These are phyloP conservation scores for Fusarium sp. DNA, from an alignment of 2,329 filamentous ascomycete species.

Conservation along the genomic window DNA sequence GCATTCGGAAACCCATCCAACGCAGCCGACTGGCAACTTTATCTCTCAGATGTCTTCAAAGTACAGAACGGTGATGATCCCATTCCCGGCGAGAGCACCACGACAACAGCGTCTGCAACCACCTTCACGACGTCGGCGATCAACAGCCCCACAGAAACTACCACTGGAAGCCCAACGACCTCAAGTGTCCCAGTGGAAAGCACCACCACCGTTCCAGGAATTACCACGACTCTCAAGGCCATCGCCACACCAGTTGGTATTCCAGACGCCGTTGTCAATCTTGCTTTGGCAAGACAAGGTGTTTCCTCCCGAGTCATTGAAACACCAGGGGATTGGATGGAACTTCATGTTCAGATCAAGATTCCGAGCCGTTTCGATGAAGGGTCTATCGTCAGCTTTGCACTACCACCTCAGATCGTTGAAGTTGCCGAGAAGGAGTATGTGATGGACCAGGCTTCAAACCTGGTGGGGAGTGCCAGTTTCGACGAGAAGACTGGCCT, in stretches of 20 bases:
- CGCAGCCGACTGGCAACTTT: neutral
- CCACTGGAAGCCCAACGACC: neutral
- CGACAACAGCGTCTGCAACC: neutral
- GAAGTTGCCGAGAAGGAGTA: constrained; percentile 18
- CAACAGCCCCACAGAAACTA: neutral
- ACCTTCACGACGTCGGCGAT: neutral
- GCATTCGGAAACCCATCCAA: neutral
- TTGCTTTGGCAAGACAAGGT: neutral
- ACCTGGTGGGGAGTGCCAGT: neutral
- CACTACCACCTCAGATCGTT: constrained; percentile 20
- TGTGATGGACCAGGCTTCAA: neutral
- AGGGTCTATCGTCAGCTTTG: constrained; percentile 7
- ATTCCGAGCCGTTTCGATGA: neutral
- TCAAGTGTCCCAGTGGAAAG: neutral
- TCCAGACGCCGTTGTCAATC: neutral
- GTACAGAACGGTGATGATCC: neutral
- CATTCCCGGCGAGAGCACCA: neutral
- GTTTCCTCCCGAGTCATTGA: neutral
- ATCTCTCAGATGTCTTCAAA: neutral
- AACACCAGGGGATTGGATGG: neutral
- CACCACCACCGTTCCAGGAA: neutral
- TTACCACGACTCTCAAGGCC: constrained; percentile 1
- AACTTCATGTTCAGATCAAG: neutral
- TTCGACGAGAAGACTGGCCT: neutral
- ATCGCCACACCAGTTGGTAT: neutral